Conservation (phyloP, 352 stramenopile species). For the Blastocystis sp. region DNA sequence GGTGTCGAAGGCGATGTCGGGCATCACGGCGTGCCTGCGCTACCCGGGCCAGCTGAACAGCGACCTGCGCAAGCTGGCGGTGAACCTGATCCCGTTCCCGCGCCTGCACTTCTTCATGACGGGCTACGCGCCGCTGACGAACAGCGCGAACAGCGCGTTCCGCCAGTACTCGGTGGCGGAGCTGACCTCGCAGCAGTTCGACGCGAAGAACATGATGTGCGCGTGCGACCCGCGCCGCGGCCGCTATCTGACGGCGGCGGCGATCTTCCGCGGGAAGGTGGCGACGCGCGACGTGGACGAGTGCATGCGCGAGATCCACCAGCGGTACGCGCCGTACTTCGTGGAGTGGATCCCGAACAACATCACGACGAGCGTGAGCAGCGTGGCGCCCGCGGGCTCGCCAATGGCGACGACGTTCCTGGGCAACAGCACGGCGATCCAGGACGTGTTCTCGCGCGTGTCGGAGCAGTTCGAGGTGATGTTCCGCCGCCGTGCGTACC, state of each 20-base stretch:
- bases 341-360: conserved; percentile 99
- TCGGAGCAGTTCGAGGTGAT: conserved; percentile 99
- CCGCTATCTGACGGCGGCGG: conserved; percentile 96
- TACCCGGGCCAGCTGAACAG: conserved; percentile 98
- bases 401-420: conserved; percentile 98
- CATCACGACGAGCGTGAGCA: conserved; percentile 98
- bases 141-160: conserved; percentile 92
- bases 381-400: conserved; percentile 93
- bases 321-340: conserved; percentile 99
- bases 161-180: conserved; percentile 93
- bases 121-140: conserved; percentile 94
- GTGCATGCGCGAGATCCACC: conserved; percentile 98
- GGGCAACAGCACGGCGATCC: conserved; percentile 97
- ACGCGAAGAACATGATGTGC: conserved; percentile 98
- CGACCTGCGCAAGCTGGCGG: conserved; percentile 93
- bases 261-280: conserved; percentile 98
- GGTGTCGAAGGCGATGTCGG: conserved; percentile 94
- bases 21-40: conserved; percentile 95
- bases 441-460: conserved; percentile 99
- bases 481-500: conserved; percentile 99
- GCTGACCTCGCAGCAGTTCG: conserved; percentile 88
- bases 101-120: conserved; percentile 99
- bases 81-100: conserved; percentile 98
- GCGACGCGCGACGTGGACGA: conserved; percentile 98
- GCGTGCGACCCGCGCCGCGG: conserved; percentile 95